Percentiles rank a stretch among this genome's conserved stretches.
phyloP scores from a whole-genome alignment of 116 monocot species.

The Cymodocea nodosa region DNA sequence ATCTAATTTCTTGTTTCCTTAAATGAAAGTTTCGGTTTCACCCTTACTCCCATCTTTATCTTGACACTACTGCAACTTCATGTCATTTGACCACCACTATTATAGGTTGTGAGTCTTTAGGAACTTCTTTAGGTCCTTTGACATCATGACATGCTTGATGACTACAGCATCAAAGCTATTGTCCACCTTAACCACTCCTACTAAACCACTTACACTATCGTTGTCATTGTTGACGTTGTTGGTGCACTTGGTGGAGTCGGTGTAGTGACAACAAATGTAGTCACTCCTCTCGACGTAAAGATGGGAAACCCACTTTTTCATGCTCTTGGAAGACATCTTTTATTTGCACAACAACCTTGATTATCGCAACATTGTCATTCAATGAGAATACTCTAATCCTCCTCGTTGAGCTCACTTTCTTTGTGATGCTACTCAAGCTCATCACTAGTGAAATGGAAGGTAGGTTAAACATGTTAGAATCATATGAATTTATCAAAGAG shows the following conservation, averaged over 20 bases:
- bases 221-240: neutral
- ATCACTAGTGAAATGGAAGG: slow-evolving; percentile 76
- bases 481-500: no score
- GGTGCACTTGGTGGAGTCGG: neutral
- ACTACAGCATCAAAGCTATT: neutral
- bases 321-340: neutral
- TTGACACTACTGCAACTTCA: slow-evolving; percentile 28
- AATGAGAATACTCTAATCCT: slow-evolving; percentile 5
- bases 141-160: slow-evolving; percentile 6
- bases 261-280: slow-evolving; percentile 20
- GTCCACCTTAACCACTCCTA: neutral
- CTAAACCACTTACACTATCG: neutral
- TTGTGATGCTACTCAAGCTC: slow-evolving; percentile 34
- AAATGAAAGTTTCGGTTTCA: no score
- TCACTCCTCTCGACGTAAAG: slow-evolving; percentile 24
- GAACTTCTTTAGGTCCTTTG: slow-evolving; percentile 21
- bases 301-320: slow-evolving; percentile 17
- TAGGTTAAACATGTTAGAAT: slow-evolving; percentile 86
- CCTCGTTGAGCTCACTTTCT: slow-evolving; percentile 8
- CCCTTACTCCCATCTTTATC: no score
- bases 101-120: slow-evolving; percentile 24
- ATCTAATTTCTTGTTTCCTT: no score
- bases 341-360: neutral
- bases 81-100: slow-evolving; percentile 48
- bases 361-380: neutral